Evolutionary conservation across 148 eudicot genomes (phyloP).

Genomic region (Fagopyrum homotropicum): DNA sequence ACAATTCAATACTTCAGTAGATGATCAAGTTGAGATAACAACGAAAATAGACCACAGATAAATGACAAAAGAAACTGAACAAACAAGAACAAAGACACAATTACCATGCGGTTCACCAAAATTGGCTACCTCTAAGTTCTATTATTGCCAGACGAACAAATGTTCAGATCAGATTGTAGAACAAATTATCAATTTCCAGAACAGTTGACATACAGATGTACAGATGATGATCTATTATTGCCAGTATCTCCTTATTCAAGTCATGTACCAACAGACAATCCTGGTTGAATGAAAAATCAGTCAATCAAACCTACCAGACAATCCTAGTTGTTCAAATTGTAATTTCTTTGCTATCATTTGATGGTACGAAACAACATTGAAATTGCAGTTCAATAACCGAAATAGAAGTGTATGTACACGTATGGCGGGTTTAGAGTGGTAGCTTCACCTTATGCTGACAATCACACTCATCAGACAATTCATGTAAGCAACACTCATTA

Average conservation of each 20-base stretch:
- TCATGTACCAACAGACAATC: not conserved
- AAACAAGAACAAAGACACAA: too few species aligned
- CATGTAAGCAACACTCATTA: not conserved
- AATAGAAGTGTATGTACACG: not conserved
- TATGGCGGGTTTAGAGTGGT: not conserved
- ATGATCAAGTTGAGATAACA: not conserved
- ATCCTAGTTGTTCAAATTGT: not conserved
- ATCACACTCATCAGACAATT: not conserved
- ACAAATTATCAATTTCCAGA: not conserved
- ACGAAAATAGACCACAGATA: not conserved
- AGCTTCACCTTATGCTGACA: not conserved
- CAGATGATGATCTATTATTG: not conserved
- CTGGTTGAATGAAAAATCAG: not conserved
- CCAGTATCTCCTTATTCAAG: not conserved
- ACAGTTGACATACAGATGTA: not conserved
- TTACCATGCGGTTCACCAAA: too few species aligned
- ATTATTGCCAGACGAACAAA: too few species aligned
- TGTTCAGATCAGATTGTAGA: not conserved
- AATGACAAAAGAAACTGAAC: too few species aligned
- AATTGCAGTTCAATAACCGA: not conserved
- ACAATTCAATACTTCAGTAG: not conserved
- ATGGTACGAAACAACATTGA: not conserved
- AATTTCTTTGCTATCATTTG: not conserved
- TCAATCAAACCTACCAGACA: not conserved
- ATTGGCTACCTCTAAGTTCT: too few species aligned